These are phyloP conservation scores for Cryptosporidium viatorum DNA, from an alignment of 169 alveolate species.

Conservation along the genomic window DNA sequence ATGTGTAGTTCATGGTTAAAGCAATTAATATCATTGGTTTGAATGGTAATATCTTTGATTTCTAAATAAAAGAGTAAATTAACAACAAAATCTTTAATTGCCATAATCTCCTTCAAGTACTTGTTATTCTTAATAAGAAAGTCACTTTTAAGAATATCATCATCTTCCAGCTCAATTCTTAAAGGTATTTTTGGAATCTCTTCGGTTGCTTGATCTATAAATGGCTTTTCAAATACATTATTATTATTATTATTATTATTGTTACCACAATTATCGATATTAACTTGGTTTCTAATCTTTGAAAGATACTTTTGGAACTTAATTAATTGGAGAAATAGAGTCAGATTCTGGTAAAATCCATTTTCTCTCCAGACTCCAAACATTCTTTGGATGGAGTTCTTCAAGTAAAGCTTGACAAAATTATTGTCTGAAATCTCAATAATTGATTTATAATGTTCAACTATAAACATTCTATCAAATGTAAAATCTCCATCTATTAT, in stretches of 20 bases:
- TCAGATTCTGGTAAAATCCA: constrained; percentile 59
- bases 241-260: not conserved
- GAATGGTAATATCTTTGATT: constrained; percentile 34
- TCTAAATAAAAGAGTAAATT: constrained; percentile 34
- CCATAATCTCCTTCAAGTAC: constrained; percentile 3
- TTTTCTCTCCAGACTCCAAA: constrained; percentile 69
- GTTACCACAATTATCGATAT: not conserved
- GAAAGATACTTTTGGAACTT: constrained; percentile 36
- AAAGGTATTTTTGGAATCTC: constrained; percentile 18
- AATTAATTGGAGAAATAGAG: constrained; percentile 30
- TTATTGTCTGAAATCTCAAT: constrained; percentile 1
- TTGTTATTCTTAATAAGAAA: constrained; percentile 18
- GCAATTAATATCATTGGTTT: constrained; percentile 29
- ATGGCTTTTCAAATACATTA: not conserved
- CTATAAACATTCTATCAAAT: constrained; percentile 45
- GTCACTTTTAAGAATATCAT: constrained; percentile 27
- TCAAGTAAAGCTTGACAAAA: constrained; percentile 8
- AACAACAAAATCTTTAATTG: constrained; percentile 12
- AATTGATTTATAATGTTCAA: constrained; percentile 32
- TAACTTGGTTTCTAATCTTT: not conserved
- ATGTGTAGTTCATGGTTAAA: constrained; percentile 27
- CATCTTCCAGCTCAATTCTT: constrained; percentile 21
- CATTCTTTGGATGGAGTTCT: constrained; percentile 34
- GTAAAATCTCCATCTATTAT: constrained; percentile 9
- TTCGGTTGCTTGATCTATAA: not conserved